Evolutionary conservation across 2,329 filamentous ascomycete species (phyloP).

Genomic region (Fusarium fujikuroi): DNA sequence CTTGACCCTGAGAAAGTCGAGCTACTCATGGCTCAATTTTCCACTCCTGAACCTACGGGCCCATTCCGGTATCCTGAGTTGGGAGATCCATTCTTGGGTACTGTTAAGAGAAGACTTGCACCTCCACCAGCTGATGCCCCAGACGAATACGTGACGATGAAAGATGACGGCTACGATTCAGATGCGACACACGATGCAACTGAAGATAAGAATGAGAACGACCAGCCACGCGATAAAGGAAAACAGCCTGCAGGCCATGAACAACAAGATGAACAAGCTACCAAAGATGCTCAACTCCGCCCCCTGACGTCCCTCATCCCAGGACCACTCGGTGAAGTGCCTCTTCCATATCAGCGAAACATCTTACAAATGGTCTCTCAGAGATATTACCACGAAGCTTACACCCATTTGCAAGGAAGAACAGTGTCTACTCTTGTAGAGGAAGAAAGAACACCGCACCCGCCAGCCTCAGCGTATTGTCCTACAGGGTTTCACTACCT

Average conservation of each 20-base stretch:
- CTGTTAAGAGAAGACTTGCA: not conserved
- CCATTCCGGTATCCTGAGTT: not conserved
- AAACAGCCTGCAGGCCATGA: not conserved
- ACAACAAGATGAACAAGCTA: rapidly evolving
- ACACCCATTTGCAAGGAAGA: not conserved
- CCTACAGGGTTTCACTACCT: not conserved
- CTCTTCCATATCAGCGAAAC: not conserved
- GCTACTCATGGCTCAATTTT: not conserved
- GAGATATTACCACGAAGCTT: constrained; percentile 1
- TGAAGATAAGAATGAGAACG: not conserved
- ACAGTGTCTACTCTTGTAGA: constrained; percentile 23
- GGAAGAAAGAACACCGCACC: constrained; percentile 1
- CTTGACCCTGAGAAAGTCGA: constrained; percentile 5
- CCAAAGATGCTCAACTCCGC: too few species aligned
- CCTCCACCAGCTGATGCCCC: not conserved
- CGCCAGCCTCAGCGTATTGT: not conserved
- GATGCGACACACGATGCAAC: not conserved
- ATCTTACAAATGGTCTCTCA: constrained; percentile 1
- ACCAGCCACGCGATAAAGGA: not conserved
- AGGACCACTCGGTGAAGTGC: not conserved
- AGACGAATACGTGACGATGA: not conserved
- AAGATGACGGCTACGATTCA: not conserved
- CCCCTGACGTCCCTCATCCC: constrained; percentile 6
- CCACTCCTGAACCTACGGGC: not conserved
- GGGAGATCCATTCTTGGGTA: constrained; percentile 14